Conservation (phyloP, 331 rosid species). For the Malus hybrid region DNA sequence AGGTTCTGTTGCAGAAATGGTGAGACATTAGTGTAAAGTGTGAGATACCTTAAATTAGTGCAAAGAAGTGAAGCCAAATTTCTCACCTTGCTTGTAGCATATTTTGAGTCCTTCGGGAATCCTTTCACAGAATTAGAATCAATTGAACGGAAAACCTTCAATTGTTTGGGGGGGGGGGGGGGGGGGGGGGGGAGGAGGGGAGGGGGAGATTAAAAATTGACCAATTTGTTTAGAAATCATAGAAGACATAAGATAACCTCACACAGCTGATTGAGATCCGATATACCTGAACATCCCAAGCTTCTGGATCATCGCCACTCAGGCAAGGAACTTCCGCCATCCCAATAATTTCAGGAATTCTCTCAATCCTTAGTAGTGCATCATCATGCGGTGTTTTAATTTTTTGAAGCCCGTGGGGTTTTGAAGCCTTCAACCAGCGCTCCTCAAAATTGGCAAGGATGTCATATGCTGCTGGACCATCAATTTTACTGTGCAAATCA, state of each 20-base stretch:
- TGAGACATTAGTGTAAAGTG: neutral
- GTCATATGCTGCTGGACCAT: conserved; percentile 91
- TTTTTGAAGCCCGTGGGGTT: conserved; percentile 34
- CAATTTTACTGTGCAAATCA: conserved; percentile 80
- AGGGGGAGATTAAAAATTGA: neutral
- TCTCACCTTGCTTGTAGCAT: conserved; percentile 53
- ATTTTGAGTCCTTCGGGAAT: conserved; percentile 64
- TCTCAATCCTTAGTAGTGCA: conserved; percentile 52
- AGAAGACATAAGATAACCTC: neutral
- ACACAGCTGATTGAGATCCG: neutral
- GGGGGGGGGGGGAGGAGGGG: neutral
- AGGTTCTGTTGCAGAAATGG: conserved; percentile 49
- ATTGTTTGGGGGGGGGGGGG: neutral
- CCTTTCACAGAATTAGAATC: conserved; percentile 83
- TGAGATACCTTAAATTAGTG: neutral
- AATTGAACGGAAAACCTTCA: conserved; percentile 80
- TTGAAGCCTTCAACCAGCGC: conserved; percentile 68
- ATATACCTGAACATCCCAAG: conserved; percentile 90
- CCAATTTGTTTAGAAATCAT: neutral
- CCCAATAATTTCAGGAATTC: conserved; percentile 60
- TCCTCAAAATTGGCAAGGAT: conserved; percentile 81
- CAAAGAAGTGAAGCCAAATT: neutral
- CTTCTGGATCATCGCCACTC: conserved; percentile 39
- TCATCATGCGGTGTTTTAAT: conserved; percentile 56
- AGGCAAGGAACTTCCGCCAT: conserved; percentile 37